Base-by-base conservation (phyloP, 148 eudicot species). In the Gaultheria prostrata region DNA sequence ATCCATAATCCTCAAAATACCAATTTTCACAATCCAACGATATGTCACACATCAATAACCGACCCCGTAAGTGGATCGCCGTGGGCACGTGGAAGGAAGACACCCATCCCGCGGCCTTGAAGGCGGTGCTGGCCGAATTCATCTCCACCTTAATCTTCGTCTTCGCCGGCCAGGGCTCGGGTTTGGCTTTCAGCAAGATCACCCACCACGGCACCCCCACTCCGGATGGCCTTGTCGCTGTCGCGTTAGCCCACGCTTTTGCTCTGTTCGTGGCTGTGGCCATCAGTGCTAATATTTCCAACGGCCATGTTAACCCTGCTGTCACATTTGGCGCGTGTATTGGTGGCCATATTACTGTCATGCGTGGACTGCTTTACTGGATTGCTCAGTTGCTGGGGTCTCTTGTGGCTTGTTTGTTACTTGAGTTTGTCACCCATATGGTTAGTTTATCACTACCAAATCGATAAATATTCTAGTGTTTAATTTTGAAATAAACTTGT, bases 91-190 rank as follows among this genome's bases (percentile, higher is more conserved):
- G 21, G 33, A 5, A 30, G 1, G 89, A 87, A 76, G 83, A 69
- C 3, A 78, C 81, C 81, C 85, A 79, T 8, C 83, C 89, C 0
- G 82, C 61, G 9, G 84, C 89, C 8, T 43, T 87, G 50, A 87
- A 82, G 80, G 86, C 89, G 20, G 89, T 85, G 5, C 24, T 87
- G 49, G 85, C 89, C 4, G 89, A 87, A 83, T 87, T 87, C 83
- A 48, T 84, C 30, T 77, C 83, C 51, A 85, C 78, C 53, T 83
- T 87, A 17, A 84, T 85, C 46, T 87, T 87, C 74, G 87, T 87
- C 67, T 87, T 87, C 30, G 89, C 89, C 32, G 89, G 89, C n/a
- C 24, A 83, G 72, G 89, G 89, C 32, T 85, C 89, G 43, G 87
- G 83, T 77, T 82, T 87, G 89, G 87, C 87, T 35, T 83, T 79